phyloP scores from a whole-genome alignment of 768 basidiomycete genomes.

The Leccinum fibrillosum region DNA sequence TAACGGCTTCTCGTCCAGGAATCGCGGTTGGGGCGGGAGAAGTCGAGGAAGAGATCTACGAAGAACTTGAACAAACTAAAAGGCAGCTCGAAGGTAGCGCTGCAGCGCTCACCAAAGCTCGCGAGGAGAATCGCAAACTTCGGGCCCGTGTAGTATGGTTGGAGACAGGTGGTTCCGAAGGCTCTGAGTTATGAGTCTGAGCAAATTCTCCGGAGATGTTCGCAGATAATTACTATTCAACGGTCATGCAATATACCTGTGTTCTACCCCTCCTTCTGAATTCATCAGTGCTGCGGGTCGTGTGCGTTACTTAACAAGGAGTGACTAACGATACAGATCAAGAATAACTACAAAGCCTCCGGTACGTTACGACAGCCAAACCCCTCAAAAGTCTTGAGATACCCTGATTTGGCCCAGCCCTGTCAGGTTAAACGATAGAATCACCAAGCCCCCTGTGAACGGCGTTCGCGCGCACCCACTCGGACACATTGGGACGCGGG shows the following conservation, averaged over 20 bases:
- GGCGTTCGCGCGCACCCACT: slow-evolving; percentile 52
- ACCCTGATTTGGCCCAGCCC: slow-evolving; percentile 1
- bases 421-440: slow-evolving; percentile 7
- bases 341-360: background rate
- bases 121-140: slow-evolving; percentile 55
- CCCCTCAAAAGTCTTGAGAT: background rate
- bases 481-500: slow-evolving; percentile 45
- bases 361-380: background rate
- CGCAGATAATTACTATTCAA: slow-evolving; percentile 3
- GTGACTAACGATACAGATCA: slow-evolving; percentile 14
- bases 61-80: slow-evolving; percentile 48
- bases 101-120: slow-evolving; percentile 41
- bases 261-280: slow-evolving; percentile 12
- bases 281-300: slow-evolving; percentile 1
- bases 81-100: slow-evolving; percentile 45
- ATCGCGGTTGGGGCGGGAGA: slow-evolving; percentile 76
- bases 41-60: slow-evolving; percentile 51
- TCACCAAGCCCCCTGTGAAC: slow-evolving; percentile 18
- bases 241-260: slow-evolving; percentile 6
- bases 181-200: slow-evolving; percentile 28
- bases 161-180: slow-evolving; percentile 34
- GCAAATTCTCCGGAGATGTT: slow-evolving; percentile 14
- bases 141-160: slow-evolving; percentile 36
- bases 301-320: background rate
- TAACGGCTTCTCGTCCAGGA: slow-evolving; percentile 39